A percentile compares a stretch with the other conserved stretches of the same genome.
phyloP scores from a whole-genome alignment of 768 basidiomycete genomes.

The Grammothele lineata region DNA sequence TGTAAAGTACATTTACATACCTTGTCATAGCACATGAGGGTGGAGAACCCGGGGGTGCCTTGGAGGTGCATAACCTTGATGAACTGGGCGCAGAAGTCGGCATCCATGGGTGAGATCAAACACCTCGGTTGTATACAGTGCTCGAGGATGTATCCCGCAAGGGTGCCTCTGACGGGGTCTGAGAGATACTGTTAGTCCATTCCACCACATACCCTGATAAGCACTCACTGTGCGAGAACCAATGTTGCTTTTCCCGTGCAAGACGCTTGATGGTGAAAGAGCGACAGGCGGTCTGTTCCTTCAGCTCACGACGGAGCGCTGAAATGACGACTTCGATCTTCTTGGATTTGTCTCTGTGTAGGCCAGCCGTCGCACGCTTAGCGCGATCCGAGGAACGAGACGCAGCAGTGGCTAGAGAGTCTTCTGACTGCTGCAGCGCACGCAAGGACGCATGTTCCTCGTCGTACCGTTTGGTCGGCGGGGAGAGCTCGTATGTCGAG shows the following conservation, averaged over 20 bases:
- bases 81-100: conserved; percentile 89
- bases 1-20: conserved; percentile 36
- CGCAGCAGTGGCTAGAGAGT: conserved; percentile 55
- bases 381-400: conserved; percentile 67
- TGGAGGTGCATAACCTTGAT: conserved; percentile 83
- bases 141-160: conserved; percentile 70
- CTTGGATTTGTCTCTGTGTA: conserved; percentile 61
- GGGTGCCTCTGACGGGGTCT: conserved; percentile 44
- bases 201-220: background rate
- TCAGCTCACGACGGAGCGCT: conserved; percentile 62
- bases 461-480: conserved; percentile 74
- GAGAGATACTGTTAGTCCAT: background rate
- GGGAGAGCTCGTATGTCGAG: conserved; percentile 82
- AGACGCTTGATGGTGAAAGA: conserved; percentile 75
- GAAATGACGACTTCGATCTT: conserved; percentile 59
- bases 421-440: conserved; percentile 63
- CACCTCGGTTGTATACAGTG: conserved; percentile 92
- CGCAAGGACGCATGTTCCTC: conserved; percentile 65
- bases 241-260: conserved; percentile 72
- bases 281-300: conserved; percentile 69
- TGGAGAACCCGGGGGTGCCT: conserved; percentile 88
- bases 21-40: conserved; percentile 80
- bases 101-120: conserved; percentile 94
- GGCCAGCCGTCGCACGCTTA: conserved; percentile 50
- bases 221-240: conserved; percentile 65